Percentiles rank a stretch among this genome's conserved stretches.
Conservation (phyloP, 73 alveolate genomes). For the Uronychia binucleata region DNA sequence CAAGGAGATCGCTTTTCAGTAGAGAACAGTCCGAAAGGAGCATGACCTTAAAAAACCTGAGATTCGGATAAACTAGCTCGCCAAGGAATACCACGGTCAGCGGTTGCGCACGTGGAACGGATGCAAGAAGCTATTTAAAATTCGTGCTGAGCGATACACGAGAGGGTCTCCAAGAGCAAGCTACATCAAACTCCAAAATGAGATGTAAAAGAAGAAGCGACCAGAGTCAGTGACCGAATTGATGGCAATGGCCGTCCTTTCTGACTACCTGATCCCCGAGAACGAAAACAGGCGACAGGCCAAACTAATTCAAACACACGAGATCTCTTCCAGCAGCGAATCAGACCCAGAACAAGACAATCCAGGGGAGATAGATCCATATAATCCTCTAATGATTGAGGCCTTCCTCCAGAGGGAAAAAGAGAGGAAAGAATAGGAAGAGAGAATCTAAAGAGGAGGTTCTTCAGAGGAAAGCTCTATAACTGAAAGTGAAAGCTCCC, state of each 20-base stretch:
- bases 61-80: no score
- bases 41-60: no score
- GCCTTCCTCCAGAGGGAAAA: neutral
- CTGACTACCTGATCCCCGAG: neutral
- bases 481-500: no score
- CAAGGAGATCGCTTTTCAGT: no score
- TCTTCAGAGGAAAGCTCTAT: no score
- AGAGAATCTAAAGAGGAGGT: neutral
- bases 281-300: neutral
- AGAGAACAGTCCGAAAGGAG: no score
- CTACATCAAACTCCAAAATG: neutral
- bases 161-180: neutral
- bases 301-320: neutral
- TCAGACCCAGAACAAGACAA: neutral
- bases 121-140: neutral
- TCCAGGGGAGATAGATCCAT: no score
- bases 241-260: neutral
- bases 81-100: no score
- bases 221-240: neutral
- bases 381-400: neutral
- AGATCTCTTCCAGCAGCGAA: neutral
- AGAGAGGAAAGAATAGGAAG: neutral
- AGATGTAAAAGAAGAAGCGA: neutral
- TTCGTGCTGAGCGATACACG: neutral
- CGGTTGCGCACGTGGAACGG: neutral